phyloP scores from a whole-genome alignment of 192 early-diverging fungal species.

The Podila minutissima region DNA sequence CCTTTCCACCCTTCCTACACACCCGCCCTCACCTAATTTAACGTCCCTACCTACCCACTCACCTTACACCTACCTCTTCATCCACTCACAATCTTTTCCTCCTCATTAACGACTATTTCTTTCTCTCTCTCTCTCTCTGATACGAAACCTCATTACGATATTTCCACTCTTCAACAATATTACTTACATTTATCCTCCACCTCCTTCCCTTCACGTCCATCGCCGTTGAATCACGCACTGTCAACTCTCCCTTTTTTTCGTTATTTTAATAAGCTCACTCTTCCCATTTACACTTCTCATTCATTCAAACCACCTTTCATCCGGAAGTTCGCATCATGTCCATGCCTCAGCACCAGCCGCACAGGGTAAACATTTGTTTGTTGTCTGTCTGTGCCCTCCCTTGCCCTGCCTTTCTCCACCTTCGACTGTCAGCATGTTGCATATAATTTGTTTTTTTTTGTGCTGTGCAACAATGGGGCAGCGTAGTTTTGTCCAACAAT shows the following conservation, averaged over 20 bases:
- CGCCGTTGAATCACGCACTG: no score
- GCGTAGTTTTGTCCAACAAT: neutral
- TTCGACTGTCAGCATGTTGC: neutral
- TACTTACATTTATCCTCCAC: neutral
- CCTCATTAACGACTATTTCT: neutral
- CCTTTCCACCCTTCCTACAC: neutral
- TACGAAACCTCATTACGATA: neutral
- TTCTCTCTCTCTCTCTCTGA: neutral
- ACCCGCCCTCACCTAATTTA: no score
- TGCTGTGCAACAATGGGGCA: no score
- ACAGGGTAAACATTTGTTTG: constrained; percentile 8
- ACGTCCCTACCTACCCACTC: neutral
- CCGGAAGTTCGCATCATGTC: neutral
- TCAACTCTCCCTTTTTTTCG: neutral
- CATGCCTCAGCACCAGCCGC: constrained; percentile 23
- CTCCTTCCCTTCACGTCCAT: no score
- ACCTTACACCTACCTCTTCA: neutral
- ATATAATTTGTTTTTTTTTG: neutral
- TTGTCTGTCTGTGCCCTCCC: neutral
- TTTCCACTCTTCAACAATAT: neutral
- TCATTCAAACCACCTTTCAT: neutral
- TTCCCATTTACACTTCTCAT: neutral
- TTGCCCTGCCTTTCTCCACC: neutral
- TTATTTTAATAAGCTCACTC: neutral
- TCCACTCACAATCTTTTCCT: constrained; percentile 1